Base-by-base conservation (phyloP, 1,284 basidiomycete genomes). In the Fomitiporia mediterranea region DNA sequence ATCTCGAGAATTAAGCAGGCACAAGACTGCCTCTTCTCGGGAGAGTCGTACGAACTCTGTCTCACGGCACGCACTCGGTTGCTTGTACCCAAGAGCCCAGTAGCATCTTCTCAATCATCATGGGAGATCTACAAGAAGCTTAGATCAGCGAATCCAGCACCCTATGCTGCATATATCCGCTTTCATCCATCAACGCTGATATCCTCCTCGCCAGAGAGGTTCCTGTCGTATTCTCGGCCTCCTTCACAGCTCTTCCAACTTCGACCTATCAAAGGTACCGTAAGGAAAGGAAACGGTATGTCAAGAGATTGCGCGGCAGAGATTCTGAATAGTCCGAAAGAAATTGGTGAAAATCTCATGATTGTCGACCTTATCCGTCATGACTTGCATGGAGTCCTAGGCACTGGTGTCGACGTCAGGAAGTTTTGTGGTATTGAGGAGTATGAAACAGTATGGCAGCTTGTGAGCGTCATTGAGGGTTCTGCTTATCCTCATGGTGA, bases 291-390 rank as follows among this genome's bases (percentile, higher is more conserved):
- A 4, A 79, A 80, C 13, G 77, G 74, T 13, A 74, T 87, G 53
- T 84, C 80, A 21, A 82, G 84, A 8, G 77, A 76, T 32, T 73
- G 79, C 35, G 88, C 88, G 7, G 84, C 87, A 64, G 63, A 80
- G 64, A 70, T 78, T 2, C 74, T 99, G 30, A 75, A 83, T 4
- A 94, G 91, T 67, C 74, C 76, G 40, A 99, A 98, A 70, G 96
- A 99, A 69, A 84, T 96, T 1, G 96, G 95, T 0, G 96, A 98
- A 73, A 99, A 99, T 68, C 73, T 98, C 53, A 98, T 99, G 96
- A 98, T 99, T 62, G 96, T 98, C 21, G 96, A 98, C 67, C 80
- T 98, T 39, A 98, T 98, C 64, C 83, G 94, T 13, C 91, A 97
- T 57, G 96, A 99, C 70, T 75, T 99, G 30, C 84, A 89, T 75